These are phyloP conservation scores for Debaryomyces psychrophilus DNA, from an alignment of 1,139 yeast genomes.

Conservation along the genomic window DNA sequence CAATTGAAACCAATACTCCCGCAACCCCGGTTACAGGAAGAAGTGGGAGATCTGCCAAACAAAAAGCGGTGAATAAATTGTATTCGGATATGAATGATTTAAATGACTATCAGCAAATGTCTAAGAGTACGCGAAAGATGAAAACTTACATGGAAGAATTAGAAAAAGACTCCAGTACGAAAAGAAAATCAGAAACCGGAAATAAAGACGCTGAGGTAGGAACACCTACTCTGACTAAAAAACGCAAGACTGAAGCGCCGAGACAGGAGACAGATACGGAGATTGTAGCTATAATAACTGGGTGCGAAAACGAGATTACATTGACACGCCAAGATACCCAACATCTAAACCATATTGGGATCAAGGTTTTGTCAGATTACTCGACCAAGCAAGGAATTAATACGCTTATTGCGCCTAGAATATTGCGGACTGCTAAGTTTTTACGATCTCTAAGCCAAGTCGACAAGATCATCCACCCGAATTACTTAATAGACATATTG, in stretches of 20 bases:
- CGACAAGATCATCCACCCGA: slow-evolving; percentile 48
- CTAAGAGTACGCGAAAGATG: slow-evolving; percentile 45
- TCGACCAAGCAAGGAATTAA: slow-evolving; percentile 31
- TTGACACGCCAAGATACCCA: slow-evolving; percentile 36
- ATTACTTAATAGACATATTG: slow-evolving; percentile 47
- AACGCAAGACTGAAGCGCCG: slow-evolving; percentile 12
- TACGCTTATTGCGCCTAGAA: slow-evolving; percentile 73
- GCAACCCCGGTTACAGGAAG: slow-evolving; percentile 8
- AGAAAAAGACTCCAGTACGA: slow-evolving; percentile 20
- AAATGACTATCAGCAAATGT: slow-evolving; percentile 57
- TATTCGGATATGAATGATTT: slow-evolving; percentile 70
- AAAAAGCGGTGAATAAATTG: slow-evolving; percentile 66
- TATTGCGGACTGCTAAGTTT: slow-evolving; percentile 84
- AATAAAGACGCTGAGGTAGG: slow-evolving; percentile 11
- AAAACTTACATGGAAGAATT: slow-evolving; percentile 40
- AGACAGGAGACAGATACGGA: slow-evolving; percentile 14
- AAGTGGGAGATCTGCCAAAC: slow-evolving; percentile 57
- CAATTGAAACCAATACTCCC: neutral
- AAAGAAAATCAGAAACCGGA: slow-evolving; percentile 15
- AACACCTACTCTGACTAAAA: slow-evolving; percentile 9
- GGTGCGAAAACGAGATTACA: slow-evolving; percentile 55
- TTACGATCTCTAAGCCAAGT: slow-evolving; percentile 48
- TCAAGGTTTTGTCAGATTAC: slow-evolving; percentile 44
- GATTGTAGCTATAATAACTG: slow-evolving; percentile 60
- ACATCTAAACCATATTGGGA: slow-evolving; percentile 35